Evolutionary conservation across 2,329 filamentous ascomycete species (phyloP).

Genomic region (Paracoccidioides lutzii): DNA sequence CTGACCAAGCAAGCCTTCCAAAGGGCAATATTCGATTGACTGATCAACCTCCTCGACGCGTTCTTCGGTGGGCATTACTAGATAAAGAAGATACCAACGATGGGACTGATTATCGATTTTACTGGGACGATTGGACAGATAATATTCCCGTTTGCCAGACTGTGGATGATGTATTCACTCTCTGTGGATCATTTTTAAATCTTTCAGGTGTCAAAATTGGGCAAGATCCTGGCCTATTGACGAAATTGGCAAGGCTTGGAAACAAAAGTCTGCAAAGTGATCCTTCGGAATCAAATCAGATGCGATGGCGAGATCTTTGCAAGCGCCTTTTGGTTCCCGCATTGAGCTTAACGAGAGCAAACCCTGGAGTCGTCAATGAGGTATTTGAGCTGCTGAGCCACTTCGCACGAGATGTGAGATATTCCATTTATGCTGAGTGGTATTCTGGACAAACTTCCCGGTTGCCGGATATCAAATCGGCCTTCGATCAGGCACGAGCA

Average conservation of each 20-base stretch:
- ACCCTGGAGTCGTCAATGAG: conserved; percentile 72
- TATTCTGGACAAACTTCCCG: conserved; percentile 67
- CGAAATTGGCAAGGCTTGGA: conserved; percentile 78
- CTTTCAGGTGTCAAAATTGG: conserved; percentile 82
- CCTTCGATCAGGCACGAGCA: conserved; percentile 61
- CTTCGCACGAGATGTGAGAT: conserved; percentile 65
- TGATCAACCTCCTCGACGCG: conserved; percentile 49
- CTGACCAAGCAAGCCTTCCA: conserved; percentile 53
- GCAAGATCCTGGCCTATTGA: conserved; percentile 61
- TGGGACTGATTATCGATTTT: conserved; percentile 70
- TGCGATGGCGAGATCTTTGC: conserved; percentile 74
- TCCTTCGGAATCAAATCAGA: conserved; percentile 52
- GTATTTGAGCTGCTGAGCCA: conserved; percentile 71
- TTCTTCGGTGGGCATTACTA: conserved; percentile 70
- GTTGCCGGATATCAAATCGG: conserved; percentile 60
- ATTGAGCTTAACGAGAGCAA: conserved; percentile 72
- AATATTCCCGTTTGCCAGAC: conserved; percentile 83
- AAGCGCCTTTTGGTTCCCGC: conserved; percentile 76
- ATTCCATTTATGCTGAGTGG: conserved; percentile 89
- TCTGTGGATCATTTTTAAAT: conserved; percentile 74
- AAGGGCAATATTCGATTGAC: conserved; percentile 56
- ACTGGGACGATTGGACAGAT: conserved; percentile 95
- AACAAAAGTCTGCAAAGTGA: conserved; percentile 60
- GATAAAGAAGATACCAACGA: conserved; percentile 66
- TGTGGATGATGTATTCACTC: conserved; percentile 77